Conservation (phyloP, 495 filamentous ascomycete species). For the Trichoderma asperelloides region DNA sequence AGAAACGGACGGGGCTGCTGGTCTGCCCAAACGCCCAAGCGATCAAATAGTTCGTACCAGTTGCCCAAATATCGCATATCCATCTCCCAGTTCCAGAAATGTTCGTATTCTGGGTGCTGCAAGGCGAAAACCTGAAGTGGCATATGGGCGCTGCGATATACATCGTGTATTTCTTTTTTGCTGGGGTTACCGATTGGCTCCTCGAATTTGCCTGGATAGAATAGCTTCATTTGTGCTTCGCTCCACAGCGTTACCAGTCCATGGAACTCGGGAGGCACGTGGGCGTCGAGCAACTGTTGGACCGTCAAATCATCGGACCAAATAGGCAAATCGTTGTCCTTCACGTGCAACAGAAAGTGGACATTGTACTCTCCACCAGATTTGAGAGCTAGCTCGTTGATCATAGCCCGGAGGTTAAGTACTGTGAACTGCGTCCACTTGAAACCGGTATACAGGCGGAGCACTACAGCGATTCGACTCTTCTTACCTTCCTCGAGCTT, state of each 20-base stretch:
- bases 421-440: slow-evolving; percentile 60
- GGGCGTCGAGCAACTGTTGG: slow-evolving; percentile 49
- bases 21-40: slow-evolving; percentile 62
- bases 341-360: slow-evolving; percentile 73
- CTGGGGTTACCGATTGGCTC: slow-evolving; percentile 50
- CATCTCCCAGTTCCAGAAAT: slow-evolving; percentile 99
- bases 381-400: slow-evolving; percentile 63
- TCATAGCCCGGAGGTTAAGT: slow-evolving; percentile 66
- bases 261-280: slow-evolving; percentile 81
- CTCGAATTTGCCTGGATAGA: slow-evolving; percentile 72
- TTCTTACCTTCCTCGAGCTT: not conserved
- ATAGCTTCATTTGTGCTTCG: slow-evolving; percentile 79
- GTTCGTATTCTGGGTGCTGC: slow-evolving; percentile 82
- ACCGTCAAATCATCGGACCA: slow-evolving; percentile 51
- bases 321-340: slow-evolving; percentile 55
- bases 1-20: slow-evolving; percentile 73
- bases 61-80: slow-evolving; percentile 88
- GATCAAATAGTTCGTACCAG: slow-evolving; percentile 85
- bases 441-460: slow-evolving; percentile 64
- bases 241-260: slow-evolving; percentile 86
- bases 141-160: slow-evolving; percentile 85
- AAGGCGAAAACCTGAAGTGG: slow-evolving; percentile 89
- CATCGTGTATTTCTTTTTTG: slow-evolving; percentile 67
- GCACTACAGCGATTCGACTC: slow-evolving; percentile 58
- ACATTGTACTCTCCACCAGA: slow-evolving; percentile 73